Evolutionary conservation across 2,329 filamentous ascomycete genomes (phyloP).

Genomic region (Paecilomyces dactylethromorphus): DNA sequence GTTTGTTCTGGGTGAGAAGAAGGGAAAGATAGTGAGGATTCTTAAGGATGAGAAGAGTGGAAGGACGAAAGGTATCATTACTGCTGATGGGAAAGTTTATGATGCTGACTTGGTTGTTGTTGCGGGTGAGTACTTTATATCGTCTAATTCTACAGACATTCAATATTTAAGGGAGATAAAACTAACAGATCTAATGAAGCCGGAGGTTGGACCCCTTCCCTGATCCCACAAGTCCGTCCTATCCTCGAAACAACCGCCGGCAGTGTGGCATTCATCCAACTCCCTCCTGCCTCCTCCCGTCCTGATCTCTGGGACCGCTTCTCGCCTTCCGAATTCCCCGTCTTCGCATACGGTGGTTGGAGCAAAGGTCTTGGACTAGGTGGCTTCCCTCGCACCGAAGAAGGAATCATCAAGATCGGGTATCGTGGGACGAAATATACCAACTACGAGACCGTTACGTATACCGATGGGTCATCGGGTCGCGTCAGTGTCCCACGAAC

Average conservation of each 20-base stretch:
- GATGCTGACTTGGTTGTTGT: constrained; percentile 18
- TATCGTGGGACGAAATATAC: constrained; percentile 8
- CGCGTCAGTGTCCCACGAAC: constrained; percentile 15
- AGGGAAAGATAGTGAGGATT: constrained; percentile 8
- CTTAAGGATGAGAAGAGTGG: constrained; percentile 3
- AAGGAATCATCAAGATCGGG: constrained; percentile 18
- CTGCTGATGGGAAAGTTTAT: constrained; percentile 16
- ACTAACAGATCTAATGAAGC: too few relatives aligned
- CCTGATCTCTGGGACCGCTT: constrained; percentile 28
- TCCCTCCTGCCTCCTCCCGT: constrained; percentile 2
- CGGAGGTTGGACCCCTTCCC: constrained; percentile 22
- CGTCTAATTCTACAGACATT: background rate
- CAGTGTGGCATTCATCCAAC: constrained; percentile 27
- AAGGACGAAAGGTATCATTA: constrained; percentile 19
- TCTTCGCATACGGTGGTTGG: constrained; percentile 8
- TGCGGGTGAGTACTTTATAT: constrained; percentile 7
- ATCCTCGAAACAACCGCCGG: constrained; percentile 34
- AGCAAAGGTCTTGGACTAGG: constrained; percentile 13
- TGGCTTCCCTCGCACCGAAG: constrained; percentile 15
- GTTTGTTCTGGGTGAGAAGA: constrained; percentile 15
- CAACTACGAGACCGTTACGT: too few relatives aligned
- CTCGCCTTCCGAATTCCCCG: constrained; percentile 27
- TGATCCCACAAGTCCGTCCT: constrained; percentile 19
- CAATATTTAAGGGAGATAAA: background rate
- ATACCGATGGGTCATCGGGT: background rate